A percentile compares a stretch with the other conserved stretches of the same genome.
phyloP scores from a whole-genome alignment of 441 rosid genomes.

The Arabidopsis lyrata region DNA sequence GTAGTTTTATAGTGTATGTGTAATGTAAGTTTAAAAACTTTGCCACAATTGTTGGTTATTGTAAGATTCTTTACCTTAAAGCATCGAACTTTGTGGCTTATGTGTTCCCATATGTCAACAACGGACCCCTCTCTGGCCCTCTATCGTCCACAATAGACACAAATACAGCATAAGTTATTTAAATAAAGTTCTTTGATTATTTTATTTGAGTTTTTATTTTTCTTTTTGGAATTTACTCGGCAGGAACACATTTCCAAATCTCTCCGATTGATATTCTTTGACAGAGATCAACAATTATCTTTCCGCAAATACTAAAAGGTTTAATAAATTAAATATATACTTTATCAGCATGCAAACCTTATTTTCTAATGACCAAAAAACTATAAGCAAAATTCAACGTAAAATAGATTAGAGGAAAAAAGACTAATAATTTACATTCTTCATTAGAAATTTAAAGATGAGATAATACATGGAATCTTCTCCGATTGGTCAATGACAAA shows the following conservation, averaged over 20 bases:
- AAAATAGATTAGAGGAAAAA: neutral
- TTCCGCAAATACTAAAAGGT: neutral
- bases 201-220: too few relatives aligned
- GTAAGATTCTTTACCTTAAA: conserved; percentile 27
- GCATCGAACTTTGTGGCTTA: conserved; percentile 32
- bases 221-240: neutral
- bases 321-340: neutral
- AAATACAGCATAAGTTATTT: neutral
- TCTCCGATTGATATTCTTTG: neutral
- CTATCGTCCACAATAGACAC: conserved; percentile 21
- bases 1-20: neutral
- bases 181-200: neutral
- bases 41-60: conserved; percentile 33
- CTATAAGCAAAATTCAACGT: neutral
- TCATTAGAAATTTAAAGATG: conserved; percentile 20
- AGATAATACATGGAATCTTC: conserved; percentile 27
- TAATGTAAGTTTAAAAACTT: neutral
- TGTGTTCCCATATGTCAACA: conserved; percentile 21
- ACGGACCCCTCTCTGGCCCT: conserved; percentile 21
- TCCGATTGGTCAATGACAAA: conserved; percentile 34
- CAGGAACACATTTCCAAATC: neutral
- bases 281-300: too few relatives aligned
- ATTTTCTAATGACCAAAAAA: neutral
- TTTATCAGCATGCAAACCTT: conserved; percentile 5
- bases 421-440: conserved; percentile 34